These are phyloP conservation scores for Backusella sp. DNA, from an alignment of 192 early-diverging fungal genomes.

Conservation along the genomic window DNA sequence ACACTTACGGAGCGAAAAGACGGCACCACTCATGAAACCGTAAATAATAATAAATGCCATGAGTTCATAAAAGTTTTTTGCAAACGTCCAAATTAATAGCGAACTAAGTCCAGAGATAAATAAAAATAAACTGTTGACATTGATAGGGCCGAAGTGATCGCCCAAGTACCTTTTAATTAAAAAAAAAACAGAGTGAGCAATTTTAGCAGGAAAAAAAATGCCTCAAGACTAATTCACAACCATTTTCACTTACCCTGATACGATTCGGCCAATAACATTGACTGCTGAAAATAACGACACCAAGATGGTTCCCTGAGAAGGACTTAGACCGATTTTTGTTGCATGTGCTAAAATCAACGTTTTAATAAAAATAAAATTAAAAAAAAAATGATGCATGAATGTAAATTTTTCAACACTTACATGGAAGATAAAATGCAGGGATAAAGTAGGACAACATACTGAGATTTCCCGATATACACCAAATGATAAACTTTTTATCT, in stretches of 20 bases:
- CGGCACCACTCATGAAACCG: constrained; percentile 32
- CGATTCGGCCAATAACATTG: constrained; percentile 29
- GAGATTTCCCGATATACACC: constrained; percentile 20
- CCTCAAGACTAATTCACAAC: not conserved
- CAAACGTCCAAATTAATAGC: constrained; percentile 34
- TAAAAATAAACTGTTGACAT: constrained; percentile 25
- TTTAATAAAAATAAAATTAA: not conserved
- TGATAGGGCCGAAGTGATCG: constrained; percentile 30
- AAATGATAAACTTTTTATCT: constrained; percentile 21
- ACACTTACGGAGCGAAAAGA: constrained; percentile 22
- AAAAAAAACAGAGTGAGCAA: not conserved
- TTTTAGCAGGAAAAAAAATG: not conserved
- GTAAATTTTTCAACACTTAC: constrained; percentile 9
- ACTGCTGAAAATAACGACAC: constrained; percentile 19
- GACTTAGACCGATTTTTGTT: constrained; percentile 15
- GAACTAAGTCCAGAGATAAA: constrained; percentile 22
- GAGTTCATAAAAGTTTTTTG: constrained; percentile 20
- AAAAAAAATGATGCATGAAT: not conserved
- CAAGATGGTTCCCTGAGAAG: constrained; percentile 18
- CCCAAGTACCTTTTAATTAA: not conserved
- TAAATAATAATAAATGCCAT: constrained; percentile 31
- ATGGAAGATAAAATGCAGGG: constrained; percentile 30
- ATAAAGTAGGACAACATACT: constrained; percentile 24
- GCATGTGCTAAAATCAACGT: constrained; percentile 13
- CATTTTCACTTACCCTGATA: constrained; percentile 2